Evolutionary conservation across 352 stramenopile species (phyloP).

Genomic region (Phytophthora hibernalis): DNA sequence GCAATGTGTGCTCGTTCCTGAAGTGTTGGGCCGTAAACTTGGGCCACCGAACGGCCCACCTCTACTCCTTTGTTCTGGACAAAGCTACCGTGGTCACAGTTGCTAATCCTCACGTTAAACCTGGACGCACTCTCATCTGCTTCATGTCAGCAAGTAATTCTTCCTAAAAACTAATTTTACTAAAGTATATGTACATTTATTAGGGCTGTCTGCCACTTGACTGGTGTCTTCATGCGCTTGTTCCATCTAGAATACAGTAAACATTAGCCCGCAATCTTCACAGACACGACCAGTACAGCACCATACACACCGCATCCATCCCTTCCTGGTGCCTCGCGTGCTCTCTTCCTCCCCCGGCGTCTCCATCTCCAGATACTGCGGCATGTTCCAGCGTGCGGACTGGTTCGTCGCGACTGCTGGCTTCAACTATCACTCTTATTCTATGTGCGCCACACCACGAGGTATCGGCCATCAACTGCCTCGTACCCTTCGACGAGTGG

Average conservation of each 20-base stretch:
- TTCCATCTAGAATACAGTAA: constrained; percentile 7
- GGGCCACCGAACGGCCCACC: constrained; percentile 36
- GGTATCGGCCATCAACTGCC: background rate
- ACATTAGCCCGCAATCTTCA: background rate
- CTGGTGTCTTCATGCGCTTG: constrained; percentile 21
- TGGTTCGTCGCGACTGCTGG: constrained; percentile 9
- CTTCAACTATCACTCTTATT: constrained; percentile 24
- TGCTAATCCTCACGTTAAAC: constrained; percentile 17
- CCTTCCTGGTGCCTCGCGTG: background rate
- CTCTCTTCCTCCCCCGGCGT: constrained; percentile 16
- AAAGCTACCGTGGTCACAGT: constrained; percentile 5
- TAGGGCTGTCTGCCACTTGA: constrained; percentile 23
- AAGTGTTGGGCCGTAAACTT: constrained; percentile 57
- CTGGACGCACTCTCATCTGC: constrained; percentile 23
- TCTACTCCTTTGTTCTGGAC: constrained; percentile 3
- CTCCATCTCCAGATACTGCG: constrained; percentile 36
- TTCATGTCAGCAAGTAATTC: background rate
- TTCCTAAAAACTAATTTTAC: background rate
- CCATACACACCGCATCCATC: constrained; percentile 5
- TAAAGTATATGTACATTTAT: constrained; percentile 20
- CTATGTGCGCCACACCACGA: constrained; percentile 19
- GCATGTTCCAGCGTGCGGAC: constrained; percentile 22
- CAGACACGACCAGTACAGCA: background rate
- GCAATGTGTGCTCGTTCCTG: constrained; percentile 45
- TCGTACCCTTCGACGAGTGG: constrained; percentile 14